Evolutionary conservation across 164 flowering plant species (phyloP), one percentile per base, ranked within the genome.

Genomic region (Kalanchoe fedtschenkoi): DNA sequence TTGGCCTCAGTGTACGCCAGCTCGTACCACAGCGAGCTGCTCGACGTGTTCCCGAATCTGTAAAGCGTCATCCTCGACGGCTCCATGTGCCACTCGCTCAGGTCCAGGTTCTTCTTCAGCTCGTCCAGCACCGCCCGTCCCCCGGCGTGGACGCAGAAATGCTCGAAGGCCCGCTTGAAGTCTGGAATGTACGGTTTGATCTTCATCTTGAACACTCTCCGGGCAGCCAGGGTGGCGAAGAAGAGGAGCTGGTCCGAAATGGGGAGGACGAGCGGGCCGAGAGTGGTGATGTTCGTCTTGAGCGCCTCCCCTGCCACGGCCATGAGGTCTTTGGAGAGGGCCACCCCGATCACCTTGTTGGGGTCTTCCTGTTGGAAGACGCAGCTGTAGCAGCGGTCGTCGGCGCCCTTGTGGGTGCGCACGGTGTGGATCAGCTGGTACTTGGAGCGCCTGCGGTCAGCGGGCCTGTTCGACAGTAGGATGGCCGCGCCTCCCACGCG

Each of bases 401-500:
- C 90, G 0, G 88, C 80, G 0, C 96, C 90, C 32, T 81, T 86
- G 76, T 88, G 90, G 21, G 96, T 83, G 0, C 96, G 83, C 5
- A 88, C 90, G 0, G 92, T 83, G 80, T 86, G 96, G 64, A 88
- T 66, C 15, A 88, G 84, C 35, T 81, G 86, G 71, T 88, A 88
- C 75, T 88, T 88, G 9, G 96, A 77, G 0, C 82, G 80, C 34
- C 76, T 66, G n/a, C 86, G 79, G 34, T 85, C 96, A 6, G 84
- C 74, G 0, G 80, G 21, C 0, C 75, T 70, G 77, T 87, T 89
- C 11, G 96, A 83, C 34, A 89, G 83, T 38, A 89, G 95, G 56
- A 89, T 76, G 0, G 91, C 96, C 0, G 97, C 92, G 0, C 95
- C 95, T 0, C 97, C 97, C 84, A 87, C 78, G 0, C 97, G 81